Evolutionary conservation across 495 filamentous ascomycete genomes (phyloP).

Genomic region (Penicillium paxilli): DNA sequence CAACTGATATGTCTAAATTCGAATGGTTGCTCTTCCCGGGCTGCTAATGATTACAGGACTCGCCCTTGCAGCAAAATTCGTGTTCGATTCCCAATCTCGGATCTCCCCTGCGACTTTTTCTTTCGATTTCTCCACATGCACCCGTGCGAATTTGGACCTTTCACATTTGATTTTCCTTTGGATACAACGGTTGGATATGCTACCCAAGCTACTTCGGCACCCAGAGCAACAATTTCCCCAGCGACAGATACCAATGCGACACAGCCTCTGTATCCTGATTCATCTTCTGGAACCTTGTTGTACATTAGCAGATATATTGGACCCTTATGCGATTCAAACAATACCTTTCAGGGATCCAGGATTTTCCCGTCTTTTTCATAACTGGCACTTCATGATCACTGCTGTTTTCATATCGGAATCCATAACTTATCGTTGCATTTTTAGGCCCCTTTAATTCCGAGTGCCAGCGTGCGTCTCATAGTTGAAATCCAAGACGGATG

Average conservation of each 20-base stretch:
- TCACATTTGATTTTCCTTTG: neutral
- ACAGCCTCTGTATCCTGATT: neutral
- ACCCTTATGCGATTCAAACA: neutral
- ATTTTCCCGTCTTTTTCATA: no score
- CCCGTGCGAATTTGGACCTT: neutral
- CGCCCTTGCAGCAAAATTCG: neutral
- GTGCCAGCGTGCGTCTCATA: no score
- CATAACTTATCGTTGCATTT: no score
- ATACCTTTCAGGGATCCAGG: neutral
- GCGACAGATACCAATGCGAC: neutral
- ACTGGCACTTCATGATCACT: no score
- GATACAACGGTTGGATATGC: neutral
- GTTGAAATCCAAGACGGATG: no score
- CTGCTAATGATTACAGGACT: neutral
- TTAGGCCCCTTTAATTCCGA: no score
- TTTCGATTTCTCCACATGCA: no score
- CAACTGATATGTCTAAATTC: neutral
- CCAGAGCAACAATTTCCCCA: neutral
- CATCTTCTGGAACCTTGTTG: neutral
- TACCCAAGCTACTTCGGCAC: neutral
- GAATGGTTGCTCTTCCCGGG: neutral
- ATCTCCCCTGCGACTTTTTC: neutral
- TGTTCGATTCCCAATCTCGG: neutral
- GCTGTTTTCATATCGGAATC: no score
- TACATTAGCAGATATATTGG: neutral